These are phyloP conservation scores for Diaporthe batatas DNA, from an alignment of 2,329 filamentous ascomycete genomes.

Conservation along the genomic window DNA sequence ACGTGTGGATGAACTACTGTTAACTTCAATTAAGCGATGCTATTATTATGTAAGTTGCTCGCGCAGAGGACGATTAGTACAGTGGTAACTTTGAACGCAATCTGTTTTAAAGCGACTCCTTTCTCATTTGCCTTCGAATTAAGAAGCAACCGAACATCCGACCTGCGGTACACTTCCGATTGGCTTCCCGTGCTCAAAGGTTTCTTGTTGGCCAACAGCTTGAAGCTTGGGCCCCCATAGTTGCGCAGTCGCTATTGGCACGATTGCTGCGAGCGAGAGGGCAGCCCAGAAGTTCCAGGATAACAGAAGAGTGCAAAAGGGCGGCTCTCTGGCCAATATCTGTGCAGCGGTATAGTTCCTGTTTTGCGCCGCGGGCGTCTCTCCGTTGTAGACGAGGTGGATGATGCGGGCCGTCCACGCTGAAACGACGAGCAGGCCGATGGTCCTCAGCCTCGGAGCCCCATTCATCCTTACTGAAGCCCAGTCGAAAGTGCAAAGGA, in stretches of 20 bases:
- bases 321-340: constrained; percentile 23
- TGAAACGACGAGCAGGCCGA: background rate
- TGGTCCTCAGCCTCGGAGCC: background rate
- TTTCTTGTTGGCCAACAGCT: background rate
- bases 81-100: background rate
- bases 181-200: background rate
- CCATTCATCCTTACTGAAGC: background rate
- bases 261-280: background rate
- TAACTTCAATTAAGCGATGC: too few species aligned
- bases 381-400: background rate
- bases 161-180: too few species aligned
- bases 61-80: background rate
- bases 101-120: background rate
- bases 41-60: background rate
- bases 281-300: constrained; percentile 39
- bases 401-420: constrained; percentile 22
- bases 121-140: background rate
- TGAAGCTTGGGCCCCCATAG: background rate
- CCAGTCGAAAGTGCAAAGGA: background rate
- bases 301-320: constrained; percentile 34
- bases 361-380: constrained; percentile 28
- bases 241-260: constrained; percentile 3
- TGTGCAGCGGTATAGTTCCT: constrained; percentile 12
- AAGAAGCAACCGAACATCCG: too few species aligned
- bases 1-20: fast-evolving